Evolutionary conservation across 1,284 basidiomycete species (phyloP).

Genomic region (Taiwanofungus camphoratus): DNA sequence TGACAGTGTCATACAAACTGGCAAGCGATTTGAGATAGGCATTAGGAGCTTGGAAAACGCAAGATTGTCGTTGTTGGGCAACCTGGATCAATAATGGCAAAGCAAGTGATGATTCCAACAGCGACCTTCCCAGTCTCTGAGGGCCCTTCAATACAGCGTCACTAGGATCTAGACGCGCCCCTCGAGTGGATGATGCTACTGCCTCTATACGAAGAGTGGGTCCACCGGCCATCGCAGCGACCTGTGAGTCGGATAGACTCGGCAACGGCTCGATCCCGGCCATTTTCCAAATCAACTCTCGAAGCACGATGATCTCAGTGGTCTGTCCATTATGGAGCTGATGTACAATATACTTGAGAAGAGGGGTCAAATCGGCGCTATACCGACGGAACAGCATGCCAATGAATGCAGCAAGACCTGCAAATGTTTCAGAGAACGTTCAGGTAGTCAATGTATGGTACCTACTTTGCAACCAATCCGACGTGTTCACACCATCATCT

Average conservation of each 20-base stretch:
- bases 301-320: constrained; percentile 87
- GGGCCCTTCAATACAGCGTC: constrained; percentile 58
- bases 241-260: constrained; percentile 83
- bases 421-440: constrained; percentile 17
- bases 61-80: constrained; percentile 81
- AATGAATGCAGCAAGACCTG: constrained; percentile 88
- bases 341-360: constrained; percentile 89
- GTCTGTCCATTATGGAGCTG: constrained; percentile 82
- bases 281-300: constrained; percentile 94
- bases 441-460: no score
- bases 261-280: constrained; percentile 89
- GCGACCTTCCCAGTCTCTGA: constrained; percentile 60
- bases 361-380: constrained; percentile 75
- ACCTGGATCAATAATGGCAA: constrained; percentile 84
- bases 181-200: constrained; percentile 66
- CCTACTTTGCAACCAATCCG: constrained; percentile 92
- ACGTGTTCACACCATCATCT: constrained; percentile 87
- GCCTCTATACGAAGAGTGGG: constrained; percentile 83
- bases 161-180: constrained; percentile 60
- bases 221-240: constrained; percentile 88
- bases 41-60: constrained; percentile 65
- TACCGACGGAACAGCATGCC: constrained; percentile 90
- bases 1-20: constrained; percentile 81
- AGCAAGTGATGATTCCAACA: constrained; percentile 71
- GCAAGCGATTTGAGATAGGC: constrained; percentile 80